Evolutionary conservation across 129 eudicot species (phyloP).

Genomic region (Heracleum sosnowskyi): DNA sequence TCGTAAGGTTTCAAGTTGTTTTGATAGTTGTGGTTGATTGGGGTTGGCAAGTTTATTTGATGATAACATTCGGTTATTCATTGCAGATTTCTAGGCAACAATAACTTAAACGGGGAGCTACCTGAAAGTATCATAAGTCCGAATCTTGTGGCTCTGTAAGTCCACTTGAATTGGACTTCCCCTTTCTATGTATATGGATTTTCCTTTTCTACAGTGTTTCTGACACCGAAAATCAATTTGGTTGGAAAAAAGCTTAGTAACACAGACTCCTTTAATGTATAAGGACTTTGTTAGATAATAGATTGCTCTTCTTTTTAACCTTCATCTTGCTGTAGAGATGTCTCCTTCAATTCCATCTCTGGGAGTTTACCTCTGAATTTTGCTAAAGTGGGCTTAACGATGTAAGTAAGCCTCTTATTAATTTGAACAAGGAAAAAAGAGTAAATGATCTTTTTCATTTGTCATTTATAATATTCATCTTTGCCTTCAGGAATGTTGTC

Average conservation of each 20-base stretch:
- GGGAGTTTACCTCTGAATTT: slow-evolving; percentile 50
- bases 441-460: neutral
- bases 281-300: no score
- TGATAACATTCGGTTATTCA: neutral
- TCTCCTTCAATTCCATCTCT: slow-evolving; percentile 58
- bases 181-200: neutral
- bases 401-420: slow-evolving; percentile 30
- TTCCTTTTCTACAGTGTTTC: no score
- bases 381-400: slow-evolving; percentile 27
- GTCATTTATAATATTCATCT: neutral
- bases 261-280: no score
- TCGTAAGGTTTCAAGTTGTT: neutral
- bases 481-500: slow-evolving; percentile 40
- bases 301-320: no score
- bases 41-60: neutral
- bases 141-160: slow-evolving; percentile 54
- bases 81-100: slow-evolving; percentile 70
- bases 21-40: neutral
- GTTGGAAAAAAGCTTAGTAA: no score
- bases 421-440: neutral
- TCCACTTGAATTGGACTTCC: neutral
- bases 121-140: slow-evolving; percentile 45
- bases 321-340: slow-evolving; percentile 36
- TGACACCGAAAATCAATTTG: no score
- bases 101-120: slow-evolving; percentile 48